Evolutionary conservation across 2,329 filamentous ascomycete species (phyloP).

Genomic region (Huntiella abstrusa): DNA sequence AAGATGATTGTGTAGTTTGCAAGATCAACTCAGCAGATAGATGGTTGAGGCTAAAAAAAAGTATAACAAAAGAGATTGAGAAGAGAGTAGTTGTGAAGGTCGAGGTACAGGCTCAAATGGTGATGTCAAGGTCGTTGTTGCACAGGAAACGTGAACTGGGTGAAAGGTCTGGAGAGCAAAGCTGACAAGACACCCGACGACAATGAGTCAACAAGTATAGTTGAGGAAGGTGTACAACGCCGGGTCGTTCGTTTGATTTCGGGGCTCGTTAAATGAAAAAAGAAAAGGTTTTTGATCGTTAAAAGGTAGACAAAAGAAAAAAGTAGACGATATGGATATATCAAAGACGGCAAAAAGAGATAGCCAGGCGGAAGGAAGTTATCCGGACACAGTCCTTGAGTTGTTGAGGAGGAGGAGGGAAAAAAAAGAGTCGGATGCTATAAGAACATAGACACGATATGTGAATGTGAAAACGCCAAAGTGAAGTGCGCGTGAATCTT

Average conservation of each 20-base stretch:
- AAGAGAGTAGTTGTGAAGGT: background rate
- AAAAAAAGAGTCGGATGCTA: conserved; percentile 5
- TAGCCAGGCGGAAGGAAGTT: background rate
- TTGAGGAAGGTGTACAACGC: conserved; percentile 13
- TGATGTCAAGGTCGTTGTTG: conserved; percentile 9
- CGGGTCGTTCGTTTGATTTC: conserved; percentile 18
- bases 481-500: background rate
- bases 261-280: conserved; percentile 22
- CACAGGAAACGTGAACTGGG: conserved; percentile 12
- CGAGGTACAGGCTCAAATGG: conserved; percentile 12
- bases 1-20: conserved; percentile 1
- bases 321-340: conserved; percentile 9
- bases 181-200: conserved; percentile 1
- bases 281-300: conserved; percentile 7
- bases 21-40: too few species aligned
- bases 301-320: conserved; percentile 20
- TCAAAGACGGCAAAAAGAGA: conserved; percentile 9
- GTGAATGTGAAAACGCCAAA: conserved; percentile 4
- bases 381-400: too few species aligned
- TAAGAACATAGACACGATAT: conserved; percentile 7
- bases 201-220: conserved; percentile 10
- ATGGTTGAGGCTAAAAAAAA: background rate
- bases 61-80: conserved; percentile 1
- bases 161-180: conserved; percentile 5
- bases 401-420: background rate